phyloP scores from a whole-genome alignment of 352 stramenopile genomes.

The Paralagenidium karlingii region DNA sequence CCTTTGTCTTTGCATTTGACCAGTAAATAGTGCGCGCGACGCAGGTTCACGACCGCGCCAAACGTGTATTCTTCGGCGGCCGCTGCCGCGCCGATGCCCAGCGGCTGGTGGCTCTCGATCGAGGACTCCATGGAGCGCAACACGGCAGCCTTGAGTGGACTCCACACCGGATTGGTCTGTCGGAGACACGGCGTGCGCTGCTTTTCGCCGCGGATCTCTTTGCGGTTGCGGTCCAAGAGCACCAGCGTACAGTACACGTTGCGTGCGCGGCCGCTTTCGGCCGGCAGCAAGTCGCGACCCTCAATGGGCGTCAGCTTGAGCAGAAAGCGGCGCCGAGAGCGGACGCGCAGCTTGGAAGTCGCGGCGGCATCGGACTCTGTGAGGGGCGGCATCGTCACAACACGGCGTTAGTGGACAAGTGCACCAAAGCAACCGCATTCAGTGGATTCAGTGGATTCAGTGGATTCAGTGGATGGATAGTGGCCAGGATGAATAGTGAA shows the following conservation, averaged over 20 bases:
- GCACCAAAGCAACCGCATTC: no score
- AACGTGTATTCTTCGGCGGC: constrained; percentile 82
- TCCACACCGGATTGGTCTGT: constrained; percentile 60
- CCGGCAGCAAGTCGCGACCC: constrained; percentile 47
- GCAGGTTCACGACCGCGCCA: constrained; percentile 61
- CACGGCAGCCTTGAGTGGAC: constrained; percentile 66
- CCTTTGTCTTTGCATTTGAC: constrained; percentile 85
- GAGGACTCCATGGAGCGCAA: constrained; percentile 65
- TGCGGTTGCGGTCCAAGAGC: constrained; percentile 70
- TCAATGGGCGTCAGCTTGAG: constrained; percentile 83
- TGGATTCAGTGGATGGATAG: no score
- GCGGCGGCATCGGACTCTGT: no score
- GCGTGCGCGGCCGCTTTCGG: constrained; percentile 31
- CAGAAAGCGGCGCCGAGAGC: constrained; percentile 39
- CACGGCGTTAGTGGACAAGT: no score
- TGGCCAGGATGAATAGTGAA: no score
- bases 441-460: no score
- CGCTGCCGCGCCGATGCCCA: constrained; percentile 70
- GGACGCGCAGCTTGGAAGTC: not conserved
- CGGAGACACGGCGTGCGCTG: constrained; percentile 61
- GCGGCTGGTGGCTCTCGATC: constrained; percentile 70
- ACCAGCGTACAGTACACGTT: constrained; percentile 79
- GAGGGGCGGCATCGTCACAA: no score
- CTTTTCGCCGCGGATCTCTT: constrained; percentile 82
- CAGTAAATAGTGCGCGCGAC: constrained; percentile 66